Conservation (phyloP, 768 basidiomycete species). For the Sporobolomyces roseus region DNA sequence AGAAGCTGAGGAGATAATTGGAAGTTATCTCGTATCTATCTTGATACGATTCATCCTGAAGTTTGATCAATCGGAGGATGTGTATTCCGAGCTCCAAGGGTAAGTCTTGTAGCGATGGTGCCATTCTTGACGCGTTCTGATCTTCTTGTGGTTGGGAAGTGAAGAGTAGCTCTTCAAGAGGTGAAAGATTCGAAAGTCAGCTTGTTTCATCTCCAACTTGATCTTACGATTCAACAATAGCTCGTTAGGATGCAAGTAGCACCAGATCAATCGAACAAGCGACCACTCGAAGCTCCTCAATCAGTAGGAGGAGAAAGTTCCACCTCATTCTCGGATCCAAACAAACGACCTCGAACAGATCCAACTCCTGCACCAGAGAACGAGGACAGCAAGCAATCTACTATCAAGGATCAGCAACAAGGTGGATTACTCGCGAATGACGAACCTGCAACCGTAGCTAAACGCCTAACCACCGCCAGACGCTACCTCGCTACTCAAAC, state of each 20-base stretch:
- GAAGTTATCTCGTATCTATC: too few relatives aligned
- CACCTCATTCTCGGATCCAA: neutral
- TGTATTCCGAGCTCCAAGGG: too few relatives aligned
- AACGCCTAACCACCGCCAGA: constrained; percentile 54
- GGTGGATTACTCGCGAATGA: neutral
- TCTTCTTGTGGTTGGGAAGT: too few relatives aligned
- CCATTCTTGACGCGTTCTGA: too few relatives aligned
- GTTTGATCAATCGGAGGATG: too few relatives aligned
- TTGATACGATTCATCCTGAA: too few relatives aligned
- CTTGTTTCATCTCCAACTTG: too few relatives aligned
- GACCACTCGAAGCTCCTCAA: neutral
- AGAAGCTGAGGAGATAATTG: too few relatives aligned
- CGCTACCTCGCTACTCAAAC: constrained; percentile 94
- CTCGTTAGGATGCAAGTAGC: neutral
- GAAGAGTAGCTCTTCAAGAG: too few relatives aligned
- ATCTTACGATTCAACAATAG: neutral
- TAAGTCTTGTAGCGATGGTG: too few relatives aligned
- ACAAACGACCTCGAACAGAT: constrained; percentile 21
- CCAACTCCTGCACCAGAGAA: neutral
- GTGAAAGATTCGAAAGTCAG: too few relatives aligned
- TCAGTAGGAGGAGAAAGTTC: neutral
- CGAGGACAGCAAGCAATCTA: constrained; percentile 16
- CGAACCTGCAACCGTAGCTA: constrained; percentile 17
- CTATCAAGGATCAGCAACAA: constrained; percentile 5
- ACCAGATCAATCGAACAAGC: constrained; percentile 11